These are phyloP conservation scores for Colletotrichum tropicicola DNA, from an alignment of 2,329 filamentous ascomycete genomes.

Conservation along the genomic window DNA sequence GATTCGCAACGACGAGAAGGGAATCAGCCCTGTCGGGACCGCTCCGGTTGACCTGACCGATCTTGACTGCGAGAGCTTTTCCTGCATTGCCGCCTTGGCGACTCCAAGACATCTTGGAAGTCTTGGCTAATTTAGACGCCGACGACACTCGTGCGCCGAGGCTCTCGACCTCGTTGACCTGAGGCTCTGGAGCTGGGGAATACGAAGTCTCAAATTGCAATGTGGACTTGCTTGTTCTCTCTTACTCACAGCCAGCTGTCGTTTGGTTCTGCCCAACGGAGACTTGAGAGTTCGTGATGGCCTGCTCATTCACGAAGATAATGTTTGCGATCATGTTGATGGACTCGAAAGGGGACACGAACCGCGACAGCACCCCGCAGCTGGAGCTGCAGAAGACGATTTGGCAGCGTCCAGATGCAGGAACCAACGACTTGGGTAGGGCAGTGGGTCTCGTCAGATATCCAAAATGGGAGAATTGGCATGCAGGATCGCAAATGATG, in stretches of 20 bases:
- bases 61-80: not conserved
- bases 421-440: not conserved
- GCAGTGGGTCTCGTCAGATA: not conserved
- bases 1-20: not conserved
- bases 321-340: too few species aligned
- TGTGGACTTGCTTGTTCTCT: too few species aligned
- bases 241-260: too few species aligned
- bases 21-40: not conserved
- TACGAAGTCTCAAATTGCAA: too few species aligned
- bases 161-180: not conserved
- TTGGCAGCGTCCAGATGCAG: not conserved
- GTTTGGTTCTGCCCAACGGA: too few species aligned
- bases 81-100: not conserved
- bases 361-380: too few species aligned
- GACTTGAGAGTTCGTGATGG: too few species aligned
- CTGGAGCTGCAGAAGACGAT: too few species aligned
- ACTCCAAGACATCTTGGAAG: constrained; percentile 4
- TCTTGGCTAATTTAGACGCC: constrained; percentile 1
- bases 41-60: not conserved
- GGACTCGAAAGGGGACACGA: too few species aligned
- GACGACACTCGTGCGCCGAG: not conserved
- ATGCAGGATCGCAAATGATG: constrained; percentile 11
- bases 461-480: not conserved
- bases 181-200: too few species aligned
- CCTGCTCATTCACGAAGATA: too few species aligned